Base-by-base conservation (phyloP, 371 early-diverging fungal genomes). In the Gilbertella persicaria region DNA sequence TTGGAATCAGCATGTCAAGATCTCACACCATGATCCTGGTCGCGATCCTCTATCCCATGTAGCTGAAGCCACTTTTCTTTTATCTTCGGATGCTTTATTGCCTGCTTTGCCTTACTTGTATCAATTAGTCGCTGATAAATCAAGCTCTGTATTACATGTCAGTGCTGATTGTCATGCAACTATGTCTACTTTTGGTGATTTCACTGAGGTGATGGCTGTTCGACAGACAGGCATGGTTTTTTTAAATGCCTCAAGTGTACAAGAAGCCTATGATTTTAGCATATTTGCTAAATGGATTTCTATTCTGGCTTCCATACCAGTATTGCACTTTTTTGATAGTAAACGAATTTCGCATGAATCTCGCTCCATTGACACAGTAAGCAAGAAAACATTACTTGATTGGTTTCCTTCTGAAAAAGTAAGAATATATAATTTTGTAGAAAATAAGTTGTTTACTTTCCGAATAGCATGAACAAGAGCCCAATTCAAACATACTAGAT, bases 191-290 rank as follows among this genome's bases (percentile, higher is more conserved):
- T 73, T 59, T 50, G 71, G 59, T 30, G 81, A 82, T 50, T 58
- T 78, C 30, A 68, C 88, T 30, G 75, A 86, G 45, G 80, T 91
- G 21, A 73, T 88, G 67, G 84, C 90, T 8, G 82, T 89, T 5
- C 78, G 90, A 43, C 86, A 90, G 61, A 80, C 90, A 28, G 92
- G 92, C 21, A 81, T 83, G 30, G 82, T 82, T 4, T 38, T 92
- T 42, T 53, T 93, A 42, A 80, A 84, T 53, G 87, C 91, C 29
- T 62, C 79, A n/a, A n/a, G n/a, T 46, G 78, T 81, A 19, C 89
- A 91, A 72, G 83, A 87, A 58, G 85, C 87, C 2, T 75, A 85
- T 37, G 89, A 92, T 71, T 68, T 85, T 53, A 86, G 80, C 25
- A 63, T 81, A 48, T 83, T 84, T 44, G 83, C 90, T 13, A 73